Evolutionary conservation across 2,329 filamentous ascomycete species (phyloP).

Genomic region (Pseudocercospora macadamiae): DNA sequence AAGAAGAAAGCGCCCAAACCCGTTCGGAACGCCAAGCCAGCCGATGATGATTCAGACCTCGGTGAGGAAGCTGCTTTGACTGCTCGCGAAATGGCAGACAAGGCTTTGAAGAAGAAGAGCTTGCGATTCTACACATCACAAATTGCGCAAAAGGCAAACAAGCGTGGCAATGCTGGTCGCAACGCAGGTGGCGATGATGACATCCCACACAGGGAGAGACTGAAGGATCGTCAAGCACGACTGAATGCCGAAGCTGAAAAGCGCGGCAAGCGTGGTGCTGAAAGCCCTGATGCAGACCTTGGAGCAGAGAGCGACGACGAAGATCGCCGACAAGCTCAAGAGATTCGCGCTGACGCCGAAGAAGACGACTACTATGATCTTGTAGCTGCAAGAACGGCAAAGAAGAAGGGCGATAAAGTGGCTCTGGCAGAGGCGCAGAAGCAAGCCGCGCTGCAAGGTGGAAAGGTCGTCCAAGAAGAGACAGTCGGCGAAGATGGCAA

Average conservation of each 20-base stretch:
- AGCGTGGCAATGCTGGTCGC: conserved; percentile 72
- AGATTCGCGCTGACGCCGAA: conserved; percentile 51
- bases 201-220: conserved; percentile 84
- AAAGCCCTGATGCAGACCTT: conserved; percentile 63
- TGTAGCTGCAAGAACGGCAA: conserved; percentile 68
- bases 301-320: conserved; percentile 72
- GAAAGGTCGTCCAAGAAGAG: conserved; percentile 67
- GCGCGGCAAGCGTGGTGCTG: conserved; percentile 68
- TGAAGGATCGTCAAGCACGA: conserved; percentile 81
- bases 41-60: conserved; percentile 79
- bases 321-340: conserved; percentile 58
- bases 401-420: conserved; percentile 75
- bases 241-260: conserved; percentile 87
- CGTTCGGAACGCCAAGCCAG: conserved; percentile 34
- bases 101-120: conserved; percentile 85
- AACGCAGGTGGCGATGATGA: conserved; percentile 79
- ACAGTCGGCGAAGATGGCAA: conserved; percentile 81
- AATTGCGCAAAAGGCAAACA: conserved; percentile 91
- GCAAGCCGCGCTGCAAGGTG: conserved; percentile 58
- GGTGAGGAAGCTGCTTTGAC: conserved; percentile 85
- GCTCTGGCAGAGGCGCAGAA: conserved; percentile 63
- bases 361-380: conserved; percentile 88
- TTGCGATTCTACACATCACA: conserved; percentile 98
- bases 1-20: conserved; percentile 21
- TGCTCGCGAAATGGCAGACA: conserved; percentile 78